Conservation (phyloP, 192 early-diverging fungal genomes). For the Lunasporangiospora selenospora region DNA sequence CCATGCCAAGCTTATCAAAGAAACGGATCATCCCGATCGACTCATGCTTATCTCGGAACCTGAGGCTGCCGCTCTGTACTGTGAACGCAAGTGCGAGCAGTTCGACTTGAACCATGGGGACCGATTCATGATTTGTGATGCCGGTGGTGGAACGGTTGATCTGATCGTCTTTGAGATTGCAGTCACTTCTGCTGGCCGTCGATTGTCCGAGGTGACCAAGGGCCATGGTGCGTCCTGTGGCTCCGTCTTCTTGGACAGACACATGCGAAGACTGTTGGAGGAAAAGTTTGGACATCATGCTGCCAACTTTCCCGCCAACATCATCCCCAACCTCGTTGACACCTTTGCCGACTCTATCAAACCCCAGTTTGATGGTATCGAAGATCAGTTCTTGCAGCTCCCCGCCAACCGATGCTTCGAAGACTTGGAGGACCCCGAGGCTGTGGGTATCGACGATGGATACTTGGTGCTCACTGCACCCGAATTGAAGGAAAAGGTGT, state of each 20-base stretch:
- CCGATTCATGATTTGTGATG: slow-evolving; percentile 58
- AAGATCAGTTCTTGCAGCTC: slow-evolving; percentile 53
- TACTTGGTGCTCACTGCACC: slow-evolving; percentile 40
- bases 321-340: slow-evolving; percentile 50
- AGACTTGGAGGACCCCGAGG: slow-evolving; percentile 35
- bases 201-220: slow-evolving; percentile 54
- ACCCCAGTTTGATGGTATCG: slow-evolving; percentile 54
- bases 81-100: slow-evolving; percentile 53
- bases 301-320: slow-evolving; percentile 47
- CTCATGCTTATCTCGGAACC: slow-evolving; percentile 54
- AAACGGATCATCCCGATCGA: slow-evolving; percentile 45
- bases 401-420: slow-evolving; percentile 47
- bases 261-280: slow-evolving; percentile 46
- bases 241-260: slow-evolving; percentile 52
- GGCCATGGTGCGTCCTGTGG: slow-evolving; percentile 58
- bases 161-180: slow-evolving; percentile 60
- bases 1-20: slow-evolving; percentile 44
- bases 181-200: slow-evolving; percentile 32
- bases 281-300: slow-evolving; percentile 50
- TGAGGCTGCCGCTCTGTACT: slow-evolving; percentile 56
- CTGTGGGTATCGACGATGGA: slow-evolving; percentile 50
- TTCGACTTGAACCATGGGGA: slow-evolving; percentile 48
- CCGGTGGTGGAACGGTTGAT: slow-evolving; percentile 61
- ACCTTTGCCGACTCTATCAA: slow-evolving; percentile 54
- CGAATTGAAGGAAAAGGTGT: slow-evolving; percentile 56